Evolutionary conservation across 2,329 filamentous ascomycete genomes (phyloP), one percentile per base, ranked within the genome.

Genomic region (Fusarium transvaalense): DNA sequence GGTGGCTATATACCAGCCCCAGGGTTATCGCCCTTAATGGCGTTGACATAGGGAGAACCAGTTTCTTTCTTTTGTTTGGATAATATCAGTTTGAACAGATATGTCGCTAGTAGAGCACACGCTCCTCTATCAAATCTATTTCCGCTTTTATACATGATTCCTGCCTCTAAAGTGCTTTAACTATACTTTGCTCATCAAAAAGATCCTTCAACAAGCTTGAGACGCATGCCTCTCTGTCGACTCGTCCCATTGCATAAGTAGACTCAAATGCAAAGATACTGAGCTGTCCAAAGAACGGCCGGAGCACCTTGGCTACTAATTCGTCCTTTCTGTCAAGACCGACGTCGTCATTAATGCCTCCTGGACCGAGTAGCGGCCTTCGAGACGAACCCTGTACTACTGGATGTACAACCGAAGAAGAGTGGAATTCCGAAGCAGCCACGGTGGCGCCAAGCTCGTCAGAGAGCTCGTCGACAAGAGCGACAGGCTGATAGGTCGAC

Each of bases 221-320:
- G 54, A 86, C 82, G 74, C 92, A 94, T 12, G 83, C 83, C 52
- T 89, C 86, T 72, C 85, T 77, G 77, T 97, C 93, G 27, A 91
- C 80, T 41, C 79, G 78, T 35, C 89, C 90, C 89, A 97, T 94
- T 17, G 91, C 89, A 78, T 99, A 99, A 56, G 92, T 95, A 65
- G 91, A 92, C 82, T 99, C 96, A 80, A 97, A 99, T 0, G 92
- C 91, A 77, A 91, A 92, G 74, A 99, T 97, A 77, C 94, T 97
- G 68, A 99, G 81, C 76, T 97, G 92, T 15, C 91, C 91, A 76
- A 98, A 93, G 80, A 97, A 98, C 0, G 95, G 95, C 71, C 92
- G 85, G 66, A 98, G 80, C 14, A 97, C 87, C 76, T 91, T 91
- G 61, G 89, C 89, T 7, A 96, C 87, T 60, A 98, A 80, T 78